phyloP scores from a whole-genome alignment of 768 basidiomycete species.

The Boletus bicolor region DNA sequence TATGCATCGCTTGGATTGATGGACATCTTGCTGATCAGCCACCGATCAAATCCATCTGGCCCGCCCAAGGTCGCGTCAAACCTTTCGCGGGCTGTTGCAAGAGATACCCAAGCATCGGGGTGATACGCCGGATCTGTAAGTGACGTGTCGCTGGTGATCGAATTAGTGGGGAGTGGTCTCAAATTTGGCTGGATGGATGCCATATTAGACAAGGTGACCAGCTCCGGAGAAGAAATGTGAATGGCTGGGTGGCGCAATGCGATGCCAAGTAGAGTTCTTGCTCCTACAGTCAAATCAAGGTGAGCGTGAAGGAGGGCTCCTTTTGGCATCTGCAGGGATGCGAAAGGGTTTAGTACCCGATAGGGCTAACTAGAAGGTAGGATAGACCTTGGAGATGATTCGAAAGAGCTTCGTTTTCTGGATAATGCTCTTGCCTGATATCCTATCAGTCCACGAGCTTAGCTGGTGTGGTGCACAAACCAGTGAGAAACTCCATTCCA shows the following conservation, averaged over 20 bases:
- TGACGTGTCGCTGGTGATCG: constrained; percentile 23
- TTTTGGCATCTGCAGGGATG: constrained; percentile 64
- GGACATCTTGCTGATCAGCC: constrained; percentile 56
- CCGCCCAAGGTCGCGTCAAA: constrained; percentile 57
- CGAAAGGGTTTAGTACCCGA: neutral
- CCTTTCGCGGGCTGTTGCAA: constrained; percentile 48
- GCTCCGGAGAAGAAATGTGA: constrained; percentile 50
- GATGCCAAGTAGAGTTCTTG: constrained; percentile 45
- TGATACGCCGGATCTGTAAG: constrained; percentile 39
- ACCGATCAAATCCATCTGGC: constrained; percentile 62
- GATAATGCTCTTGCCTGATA: constrained; percentile 52
- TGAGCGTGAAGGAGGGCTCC: constrained; percentile 74
- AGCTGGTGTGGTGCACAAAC: constrained; percentile 31
- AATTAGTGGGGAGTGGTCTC: constrained; percentile 39
- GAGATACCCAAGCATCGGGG: constrained; percentile 50
- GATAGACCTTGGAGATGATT: constrained; percentile 53
- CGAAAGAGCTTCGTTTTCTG: constrained; percentile 59
- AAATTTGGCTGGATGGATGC: constrained; percentile 50
- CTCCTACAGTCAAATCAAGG: constrained; percentile 69
- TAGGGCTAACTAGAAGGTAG: neutral
- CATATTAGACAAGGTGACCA: constrained; percentile 42
- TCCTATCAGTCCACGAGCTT: neutral
- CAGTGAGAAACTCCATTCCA: constrained; percentile 77
- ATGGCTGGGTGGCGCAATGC: constrained; percentile 57
- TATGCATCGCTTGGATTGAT: constrained; percentile 75